Percentiles rank a stretch among this genome's conserved stretches.
Evolutionary conservation across 352 stramenopile species (phyloP).

Genomic region (Phytophthora tentaculata): DNA sequence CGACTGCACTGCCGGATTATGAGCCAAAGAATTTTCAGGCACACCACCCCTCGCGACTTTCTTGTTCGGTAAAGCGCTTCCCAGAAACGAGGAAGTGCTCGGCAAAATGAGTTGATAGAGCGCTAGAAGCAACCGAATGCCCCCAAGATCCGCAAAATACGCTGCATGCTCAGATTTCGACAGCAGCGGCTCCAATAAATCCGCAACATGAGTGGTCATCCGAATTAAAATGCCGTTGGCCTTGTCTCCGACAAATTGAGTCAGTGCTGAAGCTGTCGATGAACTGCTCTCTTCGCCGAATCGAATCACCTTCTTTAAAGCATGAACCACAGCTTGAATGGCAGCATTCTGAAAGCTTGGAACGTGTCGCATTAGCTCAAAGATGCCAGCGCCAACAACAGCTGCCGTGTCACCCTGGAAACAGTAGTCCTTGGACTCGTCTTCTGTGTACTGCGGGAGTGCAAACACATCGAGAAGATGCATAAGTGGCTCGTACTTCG

Average conservation of each 20-base stretch:
- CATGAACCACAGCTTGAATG: constrained; percentile 89
- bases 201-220: constrained; percentile 85
- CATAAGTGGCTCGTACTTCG: constrained; percentile 90
- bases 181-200: constrained; percentile 95
- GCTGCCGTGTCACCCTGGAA: constrained; percentile 94
- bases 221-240: constrained; percentile 52
- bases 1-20: constrained; percentile 90
- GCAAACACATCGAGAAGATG: constrained; percentile 93
- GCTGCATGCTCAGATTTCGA: constrained; percentile 94
- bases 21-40: constrained; percentile 42
- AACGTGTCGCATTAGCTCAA: constrained; percentile 97
- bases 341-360: constrained; percentile 85
- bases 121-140: constrained; percentile 88
- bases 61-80: constrained; percentile 46
- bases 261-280: constrained; percentile 5
- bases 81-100: constrained; percentile 79
- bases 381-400: constrained; percentile 93
- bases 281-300: constrained; percentile 66
- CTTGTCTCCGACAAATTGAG: constrained; percentile 28
- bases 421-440: constrained; percentile 82
- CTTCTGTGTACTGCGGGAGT: constrained; percentile 86
- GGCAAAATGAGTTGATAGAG: constrained; percentile 92
- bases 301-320: constrained; percentile 91
- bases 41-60: constrained; percentile 13
- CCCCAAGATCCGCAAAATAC: constrained; percentile 91